Conservation (phyloP, 768 basidiomycete genomes). For the Auriscalpium orientale region DNA sequence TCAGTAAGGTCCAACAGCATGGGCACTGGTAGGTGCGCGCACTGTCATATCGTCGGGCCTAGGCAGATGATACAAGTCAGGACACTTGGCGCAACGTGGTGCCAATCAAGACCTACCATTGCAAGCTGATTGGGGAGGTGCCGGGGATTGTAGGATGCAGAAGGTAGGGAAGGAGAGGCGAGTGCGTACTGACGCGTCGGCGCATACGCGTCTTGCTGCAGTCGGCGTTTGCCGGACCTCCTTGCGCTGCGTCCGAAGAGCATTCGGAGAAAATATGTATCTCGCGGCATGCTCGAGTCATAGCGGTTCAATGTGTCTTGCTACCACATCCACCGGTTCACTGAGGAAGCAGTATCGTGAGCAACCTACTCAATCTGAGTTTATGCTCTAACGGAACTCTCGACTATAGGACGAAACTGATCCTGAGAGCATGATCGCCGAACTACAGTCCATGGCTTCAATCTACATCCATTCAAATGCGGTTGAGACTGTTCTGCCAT, state of each 20-base stretch:
- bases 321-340: no score
- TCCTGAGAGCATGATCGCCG: no score
- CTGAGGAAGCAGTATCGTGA: no score
- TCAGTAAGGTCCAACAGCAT: constrained; percentile 6
- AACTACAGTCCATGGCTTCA: not conserved
- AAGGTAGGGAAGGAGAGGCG: not conserved
- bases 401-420: no score
- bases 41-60: constrained; percentile 97
- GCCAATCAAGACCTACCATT: constrained; percentile 5
- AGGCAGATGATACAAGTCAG: not conserved
- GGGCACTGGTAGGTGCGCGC: constrained; percentile 27
- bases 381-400: no score
- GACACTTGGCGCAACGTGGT: not conserved
- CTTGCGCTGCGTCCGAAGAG: no score
- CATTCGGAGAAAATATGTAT: no score
- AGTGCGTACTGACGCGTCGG: not conserved
- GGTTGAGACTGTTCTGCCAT: not conserved
- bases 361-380: no score
- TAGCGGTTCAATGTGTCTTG: no score
- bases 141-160: not conserved
- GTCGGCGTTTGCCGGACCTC: not conserved
- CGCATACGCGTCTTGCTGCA: not conserved
- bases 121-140: not conserved
- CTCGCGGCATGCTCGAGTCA: no score
- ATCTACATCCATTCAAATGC: not conserved